Conservation (phyloP, 2,329 filamentous ascomycete species). For the Exophiala phaeomuriformis region DNA sequence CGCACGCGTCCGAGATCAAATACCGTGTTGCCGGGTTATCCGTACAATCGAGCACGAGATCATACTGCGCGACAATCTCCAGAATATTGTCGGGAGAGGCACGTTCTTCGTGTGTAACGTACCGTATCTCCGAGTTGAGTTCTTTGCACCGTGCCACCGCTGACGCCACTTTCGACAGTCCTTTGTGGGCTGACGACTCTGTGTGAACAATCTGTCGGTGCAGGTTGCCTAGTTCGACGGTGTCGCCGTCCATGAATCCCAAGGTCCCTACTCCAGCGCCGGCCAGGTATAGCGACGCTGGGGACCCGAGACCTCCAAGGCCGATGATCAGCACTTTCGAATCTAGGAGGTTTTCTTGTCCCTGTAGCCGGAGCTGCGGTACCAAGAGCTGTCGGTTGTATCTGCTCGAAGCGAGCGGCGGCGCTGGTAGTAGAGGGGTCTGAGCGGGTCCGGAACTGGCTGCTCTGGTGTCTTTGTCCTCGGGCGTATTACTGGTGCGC, state of each 20-base stretch:
- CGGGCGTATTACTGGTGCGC: background rate
- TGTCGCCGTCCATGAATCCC: constrained; percentile 80
- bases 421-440: background rate
- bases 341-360: constrained; percentile 19
- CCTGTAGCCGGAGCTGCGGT: constrained; percentile 18
- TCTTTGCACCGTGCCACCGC: constrained; percentile 18
- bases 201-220: constrained; percentile 85
- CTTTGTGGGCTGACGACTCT: constrained; percentile 53
- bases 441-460: background rate
- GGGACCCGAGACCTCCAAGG: constrained; percentile 82
- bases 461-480: background rate
- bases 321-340: constrained; percentile 65
- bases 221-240: constrained; percentile 81
- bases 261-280: constrained; percentile 79
- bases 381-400: constrained; percentile 28
- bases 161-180: constrained; percentile 22
- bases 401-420: constrained; percentile 20
- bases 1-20: constrained; percentile 82
- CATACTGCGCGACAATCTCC: constrained; percentile 47
- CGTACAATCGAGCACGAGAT: constrained; percentile 87
- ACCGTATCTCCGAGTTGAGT: constrained; percentile 20
- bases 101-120: constrained; percentile 14
- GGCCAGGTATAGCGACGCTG: constrained; percentile 84
- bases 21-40: constrained; percentile 90
- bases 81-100: constrained; percentile 13